These are phyloP conservation scores for Lotmaria passim DNA, from an alignment of 208 protist species.

Conservation along the genomic window DNA sequence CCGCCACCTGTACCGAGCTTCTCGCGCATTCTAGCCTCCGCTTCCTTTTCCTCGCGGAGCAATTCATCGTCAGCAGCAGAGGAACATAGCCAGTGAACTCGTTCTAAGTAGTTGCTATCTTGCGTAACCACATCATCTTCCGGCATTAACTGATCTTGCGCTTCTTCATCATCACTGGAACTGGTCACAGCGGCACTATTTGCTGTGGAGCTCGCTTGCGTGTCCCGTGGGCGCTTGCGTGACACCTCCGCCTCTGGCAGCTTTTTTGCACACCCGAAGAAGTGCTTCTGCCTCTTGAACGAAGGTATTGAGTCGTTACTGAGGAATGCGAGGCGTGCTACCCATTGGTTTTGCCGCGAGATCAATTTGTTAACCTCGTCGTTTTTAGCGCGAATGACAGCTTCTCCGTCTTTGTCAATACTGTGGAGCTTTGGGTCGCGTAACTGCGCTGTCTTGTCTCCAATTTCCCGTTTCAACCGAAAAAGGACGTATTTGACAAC, in stretches of 20 bases:
- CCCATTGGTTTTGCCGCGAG: constrained; percentile 65
- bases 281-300: constrained; percentile 44
- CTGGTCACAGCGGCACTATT: background rate
- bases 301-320: constrained; percentile 15
- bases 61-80: constrained; percentile 30
- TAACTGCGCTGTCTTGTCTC: constrained; percentile 69
- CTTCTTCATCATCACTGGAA: constrained; percentile 11
- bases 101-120: constrained; percentile 22
- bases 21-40: constrained; percentile 22
- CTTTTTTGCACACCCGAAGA: constrained; percentile 80
- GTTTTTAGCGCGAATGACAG: constrained; percentile 71
- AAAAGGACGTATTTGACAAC: constrained; percentile 76
- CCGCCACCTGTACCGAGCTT: background rate
- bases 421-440: constrained; percentile 55
- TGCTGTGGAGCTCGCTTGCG: background rate
- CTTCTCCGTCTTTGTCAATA: constrained; percentile 81
- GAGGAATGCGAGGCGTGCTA: constrained; percentile 45
- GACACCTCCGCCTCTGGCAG: constrained; percentile 55
- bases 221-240: constrained; percentile 27
- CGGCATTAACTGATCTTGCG: background rate
- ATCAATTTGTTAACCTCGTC: constrained; percentile 82
- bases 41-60: constrained; percentile 36
- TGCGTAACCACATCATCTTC: constrained; percentile 1
- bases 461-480: constrained; percentile 75
- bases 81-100: constrained; percentile 33